These are phyloP conservation scores for Lablab purpureus DNA, from an alignment of 306 rosid species.

Conservation along the genomic window DNA sequence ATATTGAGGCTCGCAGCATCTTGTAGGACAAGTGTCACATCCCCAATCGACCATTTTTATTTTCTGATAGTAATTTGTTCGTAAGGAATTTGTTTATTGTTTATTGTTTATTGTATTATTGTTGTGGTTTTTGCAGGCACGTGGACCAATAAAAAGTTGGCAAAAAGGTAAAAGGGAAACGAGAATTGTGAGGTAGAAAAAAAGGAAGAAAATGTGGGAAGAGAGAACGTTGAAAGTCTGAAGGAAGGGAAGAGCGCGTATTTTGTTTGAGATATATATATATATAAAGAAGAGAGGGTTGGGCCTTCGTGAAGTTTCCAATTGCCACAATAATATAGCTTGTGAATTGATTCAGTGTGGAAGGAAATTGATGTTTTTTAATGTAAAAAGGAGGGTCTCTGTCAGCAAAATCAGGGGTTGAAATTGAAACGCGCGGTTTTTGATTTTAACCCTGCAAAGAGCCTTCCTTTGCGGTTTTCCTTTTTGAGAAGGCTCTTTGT, in stretches of 20 bases:
- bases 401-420: constrained; percentile 33
- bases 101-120: background rate
- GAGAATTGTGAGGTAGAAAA: constrained; percentile 42
- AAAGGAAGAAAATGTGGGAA: constrained; percentile 56
- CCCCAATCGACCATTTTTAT: background rate
- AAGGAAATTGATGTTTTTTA: background rate
- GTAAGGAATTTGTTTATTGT: background rate
- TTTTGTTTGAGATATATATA: background rate
- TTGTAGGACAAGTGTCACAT: constrained; percentile 39
- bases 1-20: background rate
- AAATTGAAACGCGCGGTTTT: constrained; percentile 35
- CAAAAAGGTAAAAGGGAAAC: constrained; percentile 27
- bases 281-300: background rate
- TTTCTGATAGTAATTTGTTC: background rate
- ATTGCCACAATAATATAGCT: background rate
- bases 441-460: constrained; percentile 47
- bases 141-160: constrained; percentile 22
- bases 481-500: constrained; percentile 47
- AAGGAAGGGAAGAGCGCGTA: constrained; percentile 20
- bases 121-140: constrained; percentile 7
- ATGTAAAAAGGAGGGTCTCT: constrained; percentile 2
- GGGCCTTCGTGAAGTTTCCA: background rate
- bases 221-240: constrained; percentile 27
- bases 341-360: background rate
- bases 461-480: constrained; percentile 50